Percentiles rank a stretch among this genome's conserved stretches.
phyloP scores from a whole-genome alignment of 1,139 yeast genomes.

The Komagataea norvegica region DNA sequence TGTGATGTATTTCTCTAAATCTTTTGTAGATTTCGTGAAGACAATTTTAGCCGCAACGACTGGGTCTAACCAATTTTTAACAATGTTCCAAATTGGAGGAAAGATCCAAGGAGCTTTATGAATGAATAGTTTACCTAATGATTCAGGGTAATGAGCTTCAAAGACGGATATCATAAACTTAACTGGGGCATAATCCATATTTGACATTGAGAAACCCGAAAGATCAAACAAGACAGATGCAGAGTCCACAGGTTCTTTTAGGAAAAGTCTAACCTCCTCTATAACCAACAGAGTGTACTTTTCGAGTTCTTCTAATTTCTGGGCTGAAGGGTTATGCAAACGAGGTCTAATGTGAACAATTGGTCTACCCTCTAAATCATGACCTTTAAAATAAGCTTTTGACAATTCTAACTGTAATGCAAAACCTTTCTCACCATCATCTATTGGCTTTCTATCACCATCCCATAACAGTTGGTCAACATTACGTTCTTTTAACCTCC shows the following conservation, averaged over 20 bases:
- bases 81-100: constrained; percentile 78
- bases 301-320: constrained; percentile 63
- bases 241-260: constrained; percentile 62
- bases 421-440: constrained; percentile 29
- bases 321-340: constrained; percentile 66
- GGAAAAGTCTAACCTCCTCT: constrained; percentile 62
- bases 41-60: constrained; percentile 78
- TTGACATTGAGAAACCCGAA: constrained; percentile 66
- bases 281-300: constrained; percentile 60
- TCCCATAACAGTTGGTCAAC: constrained; percentile 54
- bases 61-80: constrained; percentile 85
- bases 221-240: constrained; percentile 75
- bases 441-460: constrained; percentile 50
- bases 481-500: constrained; percentile 57
- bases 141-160: constrained; percentile 88
- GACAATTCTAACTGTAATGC: constrained; percentile 40
- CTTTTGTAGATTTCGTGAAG: constrained; percentile 60
- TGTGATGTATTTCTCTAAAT: constrained; percentile 53
- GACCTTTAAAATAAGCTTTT: constrained; percentile 63
- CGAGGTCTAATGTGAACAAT: constrained; percentile 69
- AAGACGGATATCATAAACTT: constrained; percentile 72
- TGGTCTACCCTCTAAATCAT: constrained; percentile 62
- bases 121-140: constrained; percentile 66
- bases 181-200: constrained; percentile 81
- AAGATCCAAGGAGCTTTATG: constrained; percentile 93